Evolutionary conservation across 2,329 filamentous ascomycete genomes (phyloP).

Genomic region (Chrysosporium queenslandicum): DNA sequence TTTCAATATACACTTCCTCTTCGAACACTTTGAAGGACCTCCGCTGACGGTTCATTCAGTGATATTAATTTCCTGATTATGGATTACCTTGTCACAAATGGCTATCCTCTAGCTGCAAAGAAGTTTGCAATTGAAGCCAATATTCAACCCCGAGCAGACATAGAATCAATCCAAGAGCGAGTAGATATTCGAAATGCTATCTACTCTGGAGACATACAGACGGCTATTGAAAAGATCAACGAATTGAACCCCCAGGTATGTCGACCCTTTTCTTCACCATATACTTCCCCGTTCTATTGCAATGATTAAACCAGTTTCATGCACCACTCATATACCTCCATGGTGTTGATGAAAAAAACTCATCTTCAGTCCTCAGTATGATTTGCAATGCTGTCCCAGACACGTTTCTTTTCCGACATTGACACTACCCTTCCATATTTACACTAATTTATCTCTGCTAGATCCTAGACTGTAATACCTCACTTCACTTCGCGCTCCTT

Average conservation of each 20-base stretch:
- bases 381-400: slow-evolving; percentile 36
- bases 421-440: slow-evolving; percentile 1
- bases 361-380: slow-evolving; percentile 81
- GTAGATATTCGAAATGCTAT: slow-evolving; percentile 79
- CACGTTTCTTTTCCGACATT: slow-evolving; percentile 14
- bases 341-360: slow-evolving; percentile 76
- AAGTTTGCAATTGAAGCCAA: slow-evolving; percentile 94
- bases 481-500: slow-evolving; percentile 79
- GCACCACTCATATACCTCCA: slow-evolving; percentile 96
- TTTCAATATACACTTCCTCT: slow-evolving; percentile 17
- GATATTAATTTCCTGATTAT: slow-evolving; percentile 93
- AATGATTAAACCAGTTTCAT: slow-evolving; percentile 98
- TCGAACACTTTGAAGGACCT: not conserved
- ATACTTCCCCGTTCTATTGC: slow-evolving; percentile 12
- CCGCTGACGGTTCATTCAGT: slow-evolving; percentile 43
- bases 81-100: slow-evolving; percentile 93
- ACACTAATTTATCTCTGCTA: slow-evolving; percentile 33
- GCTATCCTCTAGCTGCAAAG: slow-evolving; percentile 82
- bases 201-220: slow-evolving; percentile 72
- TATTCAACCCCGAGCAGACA: slow-evolving; percentile 61
- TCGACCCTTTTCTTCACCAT: slow-evolving; percentile 9
- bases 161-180: slow-evolving; percentile 62
- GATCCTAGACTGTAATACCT: slow-evolving; percentile 76
- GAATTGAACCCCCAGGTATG: slow-evolving; percentile 85
- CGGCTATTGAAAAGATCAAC: slow-evolving; percentile 78